Evolutionary conservation across 257 asterid species (phyloP).

Genomic region (Solanum okadae): DNA sequence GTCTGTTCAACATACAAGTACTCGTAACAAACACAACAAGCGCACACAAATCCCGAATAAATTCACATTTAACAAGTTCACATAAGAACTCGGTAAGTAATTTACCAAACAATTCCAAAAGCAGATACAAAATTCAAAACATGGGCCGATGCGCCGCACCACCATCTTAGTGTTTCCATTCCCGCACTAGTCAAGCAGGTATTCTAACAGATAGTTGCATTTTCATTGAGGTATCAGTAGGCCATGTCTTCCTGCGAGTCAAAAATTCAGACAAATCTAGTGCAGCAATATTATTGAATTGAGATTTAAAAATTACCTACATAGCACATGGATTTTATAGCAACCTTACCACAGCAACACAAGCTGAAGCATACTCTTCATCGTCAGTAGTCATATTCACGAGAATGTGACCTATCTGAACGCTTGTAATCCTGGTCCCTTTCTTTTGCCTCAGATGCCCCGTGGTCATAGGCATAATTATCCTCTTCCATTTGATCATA

Average conservation of each 20-base stretch:
- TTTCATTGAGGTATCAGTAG: not conserved
- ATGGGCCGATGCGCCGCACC: not conserved
- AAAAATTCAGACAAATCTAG: not conserved
- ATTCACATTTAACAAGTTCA: not conserved
- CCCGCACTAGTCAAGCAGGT: not conserved
- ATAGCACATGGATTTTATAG: not conserved
- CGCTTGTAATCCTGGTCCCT: conserved; percentile 31
- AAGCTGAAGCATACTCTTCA: not conserved
- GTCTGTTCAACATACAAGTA: not conserved
- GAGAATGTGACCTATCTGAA: conserved; percentile 51
- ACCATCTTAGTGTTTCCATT: not conserved
- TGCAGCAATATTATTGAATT: not conserved
- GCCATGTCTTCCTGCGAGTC: not conserved
- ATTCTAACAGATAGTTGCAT: not conserved
- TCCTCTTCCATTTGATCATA: conserved; percentile 78
- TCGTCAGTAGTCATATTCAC: conserved; percentile 18
- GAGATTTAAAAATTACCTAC: not conserved
- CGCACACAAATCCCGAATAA: not conserved
- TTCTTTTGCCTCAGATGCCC: conserved; percentile 43
- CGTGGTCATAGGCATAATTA: conserved; percentile 50
- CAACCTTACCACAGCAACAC: conserved; percentile 1
- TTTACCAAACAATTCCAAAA: not conserved
- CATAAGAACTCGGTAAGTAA: not conserved
- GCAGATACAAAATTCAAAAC: not conserved
- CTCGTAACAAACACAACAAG: not conserved